Conservation (phyloP, 345 rosid species). For the Litchi chinensis region DNA sequence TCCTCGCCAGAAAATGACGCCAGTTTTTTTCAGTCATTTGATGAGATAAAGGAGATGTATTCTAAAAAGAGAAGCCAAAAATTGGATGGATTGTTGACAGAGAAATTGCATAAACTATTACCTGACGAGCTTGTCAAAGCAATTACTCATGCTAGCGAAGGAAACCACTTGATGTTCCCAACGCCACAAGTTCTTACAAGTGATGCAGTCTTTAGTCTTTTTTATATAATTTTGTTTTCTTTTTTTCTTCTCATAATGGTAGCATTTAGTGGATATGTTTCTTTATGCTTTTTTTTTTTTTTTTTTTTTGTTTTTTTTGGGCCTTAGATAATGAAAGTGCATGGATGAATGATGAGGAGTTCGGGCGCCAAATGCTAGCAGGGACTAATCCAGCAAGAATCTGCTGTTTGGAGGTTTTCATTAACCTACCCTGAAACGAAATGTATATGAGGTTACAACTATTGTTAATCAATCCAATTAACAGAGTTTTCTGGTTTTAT, state of each 20-base stretch:
- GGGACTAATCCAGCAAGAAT: constrained; percentile 79
- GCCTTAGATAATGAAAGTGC: constrained; percentile 51
- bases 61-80: constrained; percentile 31
- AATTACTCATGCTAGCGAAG: constrained; percentile 27
- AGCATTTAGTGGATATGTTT: constrained; percentile 32
- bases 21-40: constrained; percentile 46
- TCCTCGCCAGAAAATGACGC: constrained; percentile 35
- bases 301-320: too few relatives aligned
- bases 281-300: neutral
- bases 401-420: constrained; percentile 47
- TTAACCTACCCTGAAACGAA: neutral
- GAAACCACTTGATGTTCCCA: constrained; percentile 37
- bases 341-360: constrained; percentile 80
- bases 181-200: constrained; percentile 57
- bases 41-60: constrained; percentile 48
- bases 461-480: neutral
- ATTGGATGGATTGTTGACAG: constrained; percentile 19
- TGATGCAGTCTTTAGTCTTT: constrained; percentile 22
- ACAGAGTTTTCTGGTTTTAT: neutral
- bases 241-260: constrained; percentile 14
- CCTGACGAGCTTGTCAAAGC: constrained; percentile 31
- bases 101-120: constrained; percentile 40
- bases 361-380: constrained; percentile 83
- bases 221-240: neutral
- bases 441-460: neutral